These are phyloP conservation scores for Dipteronia dyeriana DNA, from an alignment of 345 rosid species.

Conservation along the genomic window DNA sequence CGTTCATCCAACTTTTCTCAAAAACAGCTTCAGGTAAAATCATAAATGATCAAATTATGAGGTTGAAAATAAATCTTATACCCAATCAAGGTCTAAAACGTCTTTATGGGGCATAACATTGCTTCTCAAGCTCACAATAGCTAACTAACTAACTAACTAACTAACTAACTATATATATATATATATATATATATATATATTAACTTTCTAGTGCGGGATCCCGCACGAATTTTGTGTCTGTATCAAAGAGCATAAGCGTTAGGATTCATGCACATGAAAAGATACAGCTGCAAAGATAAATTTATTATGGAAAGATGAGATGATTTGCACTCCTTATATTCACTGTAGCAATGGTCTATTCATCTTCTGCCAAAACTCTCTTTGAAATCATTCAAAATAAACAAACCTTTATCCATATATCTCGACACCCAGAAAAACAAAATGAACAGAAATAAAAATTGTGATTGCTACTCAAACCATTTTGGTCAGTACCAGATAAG, in stretches of 20 bases:
- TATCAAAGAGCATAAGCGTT: no score
- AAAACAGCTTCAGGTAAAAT: conserved; percentile 11
- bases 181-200: no score
- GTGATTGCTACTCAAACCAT: background rate
- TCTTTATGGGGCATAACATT: background rate
- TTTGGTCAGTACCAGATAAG: background rate
- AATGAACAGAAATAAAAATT: background rate
- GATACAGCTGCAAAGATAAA: background rate
- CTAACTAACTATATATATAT: background rate
- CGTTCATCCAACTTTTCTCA: background rate
- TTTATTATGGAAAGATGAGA: background rate
- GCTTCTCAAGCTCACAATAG: background rate
- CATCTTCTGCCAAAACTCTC: background rate
- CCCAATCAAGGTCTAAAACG: background rate
- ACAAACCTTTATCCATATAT: background rate
- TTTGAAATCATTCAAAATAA: background rate
- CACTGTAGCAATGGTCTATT: background rate
- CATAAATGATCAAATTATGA: background rate
- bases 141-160: background rate
- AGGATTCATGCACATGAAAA: background rate
- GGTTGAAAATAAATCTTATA: background rate
- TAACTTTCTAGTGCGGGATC: no score
- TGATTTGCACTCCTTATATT: background rate
- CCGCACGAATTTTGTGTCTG: no score
- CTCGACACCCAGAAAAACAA: background rate